Conservation (phyloP, 768 basidiomycete species). For the Paxillus involutus region DNA sequence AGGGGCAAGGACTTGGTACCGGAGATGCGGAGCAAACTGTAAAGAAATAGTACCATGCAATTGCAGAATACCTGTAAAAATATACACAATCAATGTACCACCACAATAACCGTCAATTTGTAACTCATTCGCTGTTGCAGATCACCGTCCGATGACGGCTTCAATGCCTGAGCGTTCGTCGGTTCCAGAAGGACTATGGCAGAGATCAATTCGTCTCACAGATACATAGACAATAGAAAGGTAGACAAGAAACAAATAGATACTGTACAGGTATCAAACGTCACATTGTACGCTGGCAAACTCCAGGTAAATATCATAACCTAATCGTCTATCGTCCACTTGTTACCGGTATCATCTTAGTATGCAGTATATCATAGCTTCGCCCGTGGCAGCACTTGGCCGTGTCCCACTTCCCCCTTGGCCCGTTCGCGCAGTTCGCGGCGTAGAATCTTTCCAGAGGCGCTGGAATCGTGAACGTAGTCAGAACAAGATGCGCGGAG, state of each 20-base stretch:
- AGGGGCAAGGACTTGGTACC: constrained; percentile 66
- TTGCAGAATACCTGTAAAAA: not conserved
- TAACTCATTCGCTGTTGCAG: not conserved
- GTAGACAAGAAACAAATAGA: too few relatives aligned
- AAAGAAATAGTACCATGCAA: not conserved
- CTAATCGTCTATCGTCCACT: not conserved
- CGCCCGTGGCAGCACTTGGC: constrained; percentile 16
- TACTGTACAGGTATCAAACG: too few relatives aligned
- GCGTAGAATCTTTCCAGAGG: constrained; percentile 86
- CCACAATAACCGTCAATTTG: not conserved
- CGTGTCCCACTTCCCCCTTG: constrained; percentile 46
- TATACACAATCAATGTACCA: not conserved
- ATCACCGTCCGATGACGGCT: not conserved
- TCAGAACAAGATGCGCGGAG: not conserved
- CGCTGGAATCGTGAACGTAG: constrained; percentile 38
- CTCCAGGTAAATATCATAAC: too few relatives aligned
- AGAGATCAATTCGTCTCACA: too few relatives aligned
- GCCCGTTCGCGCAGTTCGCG: constrained; percentile 71
- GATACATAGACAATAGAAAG: not conserved
- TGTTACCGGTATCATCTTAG: not conserved
- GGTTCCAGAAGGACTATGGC: too few relatives aligned
- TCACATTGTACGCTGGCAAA: not conserved
- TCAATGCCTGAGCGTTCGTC: not conserved
- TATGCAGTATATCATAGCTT: constrained; percentile 11
- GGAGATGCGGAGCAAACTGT: constrained; percentile 40